A percentile compares a stretch with the other conserved stretches of the same genome.
Evolutionary conservation across 2,329 filamentous ascomycete species (phyloP).

Genomic region (Neonectria neomacrospora): DNA sequence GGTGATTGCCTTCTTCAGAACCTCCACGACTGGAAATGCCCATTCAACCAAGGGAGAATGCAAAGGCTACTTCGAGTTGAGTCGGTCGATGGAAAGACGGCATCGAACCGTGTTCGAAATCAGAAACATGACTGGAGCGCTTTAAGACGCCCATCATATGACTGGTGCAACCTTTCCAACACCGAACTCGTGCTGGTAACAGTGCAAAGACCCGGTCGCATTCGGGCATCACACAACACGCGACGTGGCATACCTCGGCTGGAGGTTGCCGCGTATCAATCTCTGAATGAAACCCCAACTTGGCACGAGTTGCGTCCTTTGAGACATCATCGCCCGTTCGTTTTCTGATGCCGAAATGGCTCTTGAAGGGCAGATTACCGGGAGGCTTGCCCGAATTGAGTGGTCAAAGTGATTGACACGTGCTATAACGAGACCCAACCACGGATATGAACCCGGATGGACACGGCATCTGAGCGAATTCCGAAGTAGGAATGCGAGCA

Average conservation of each 20-base stretch:
- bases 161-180: background rate
- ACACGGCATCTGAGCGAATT: background rate
- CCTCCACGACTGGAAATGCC: background rate
- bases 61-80: background rate
- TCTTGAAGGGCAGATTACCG: background rate
- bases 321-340: background rate
- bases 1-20: background rate
- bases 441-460: background rate
- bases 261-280: background rate
- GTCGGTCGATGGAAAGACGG: background rate
- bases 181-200: background rate
- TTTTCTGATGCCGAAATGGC: background rate
- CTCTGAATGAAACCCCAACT: background rate
- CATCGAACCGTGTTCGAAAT: too few species aligned
- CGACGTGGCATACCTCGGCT: conserved; percentile 3
- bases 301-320: background rate
- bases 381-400: background rate
- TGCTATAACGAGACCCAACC: background rate
- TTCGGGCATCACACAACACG: background rate
- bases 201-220: background rate
- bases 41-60: background rate
- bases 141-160: background rate
- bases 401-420: background rate
- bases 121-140: background rate
- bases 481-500: background rate